Conservation (phyloP, 1,139 yeast genomes). For the Ogataea hybrid region DNA sequence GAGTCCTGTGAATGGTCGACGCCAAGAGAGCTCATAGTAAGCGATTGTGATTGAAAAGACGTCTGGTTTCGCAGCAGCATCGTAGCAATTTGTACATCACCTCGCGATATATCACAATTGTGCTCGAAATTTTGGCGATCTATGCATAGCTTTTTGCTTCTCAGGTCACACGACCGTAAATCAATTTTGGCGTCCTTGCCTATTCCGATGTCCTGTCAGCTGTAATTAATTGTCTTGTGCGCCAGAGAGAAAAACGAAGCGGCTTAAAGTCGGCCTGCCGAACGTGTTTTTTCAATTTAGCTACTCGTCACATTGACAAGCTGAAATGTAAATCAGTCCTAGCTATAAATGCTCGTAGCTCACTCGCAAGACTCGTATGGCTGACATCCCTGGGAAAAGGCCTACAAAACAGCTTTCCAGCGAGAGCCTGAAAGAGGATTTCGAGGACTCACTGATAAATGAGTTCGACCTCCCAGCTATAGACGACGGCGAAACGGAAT, state of each 20-base stretch:
- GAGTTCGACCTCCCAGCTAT: slow-evolving; percentile 16
- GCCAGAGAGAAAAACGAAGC: not conserved
- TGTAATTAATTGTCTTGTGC: not conserved
- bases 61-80: not conserved
- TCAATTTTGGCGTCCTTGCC: not conserved
- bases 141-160: not conserved
- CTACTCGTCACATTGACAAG: slow-evolving; percentile 1
- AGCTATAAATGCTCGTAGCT: not conserved
- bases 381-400: not conserved
- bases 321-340: not conserved
- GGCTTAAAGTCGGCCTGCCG: not conserved
- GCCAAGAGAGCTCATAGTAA: not conserved
- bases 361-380: not conserved
- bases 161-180: slow-evolving; percentile 3
- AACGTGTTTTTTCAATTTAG: not conserved
- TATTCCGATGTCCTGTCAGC: not conserved
- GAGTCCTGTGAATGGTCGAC: not conserved
- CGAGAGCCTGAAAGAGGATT: slow-evolving; percentile 13
- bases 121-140: not conserved
- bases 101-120: too few species aligned
- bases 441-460: slow-evolving; percentile 11
- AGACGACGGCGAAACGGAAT: slow-evolving; percentile 7
- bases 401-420: slow-evolving; percentile 10
- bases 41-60: not conserved
- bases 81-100: too few species aligned